Conservation (phyloP, 2,329 filamentous ascomycete species). For the Whalleya microplaca region DNA sequence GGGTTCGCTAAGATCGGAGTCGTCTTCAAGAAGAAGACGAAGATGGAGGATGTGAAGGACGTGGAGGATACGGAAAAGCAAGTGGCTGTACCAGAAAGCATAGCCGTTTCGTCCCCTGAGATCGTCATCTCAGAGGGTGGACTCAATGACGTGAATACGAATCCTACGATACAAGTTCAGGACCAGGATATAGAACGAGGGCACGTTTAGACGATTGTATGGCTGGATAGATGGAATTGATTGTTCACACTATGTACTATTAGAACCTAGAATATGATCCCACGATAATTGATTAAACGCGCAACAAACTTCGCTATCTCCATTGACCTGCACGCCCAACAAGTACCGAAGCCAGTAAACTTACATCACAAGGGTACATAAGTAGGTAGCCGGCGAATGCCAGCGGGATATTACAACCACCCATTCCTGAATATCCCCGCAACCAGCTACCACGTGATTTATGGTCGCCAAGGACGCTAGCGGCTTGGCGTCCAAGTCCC, state of each 20-base stretch:
- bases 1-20: slow-evolving; percentile 24
- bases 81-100: slow-evolving; percentile 1
- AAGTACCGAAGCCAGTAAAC: too few relatives aligned
- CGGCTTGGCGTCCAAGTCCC: too few relatives aligned
- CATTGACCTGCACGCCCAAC: too few relatives aligned
- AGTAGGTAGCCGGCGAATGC: too few relatives aligned
- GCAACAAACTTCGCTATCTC: too few relatives aligned
- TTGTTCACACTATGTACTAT: neutral
- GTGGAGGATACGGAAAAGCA: slow-evolving; percentile 5
- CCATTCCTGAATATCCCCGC: too few relatives aligned
- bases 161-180: slow-evolving; percentile 30
- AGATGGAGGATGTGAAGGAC: slow-evolving; percentile 14
- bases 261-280: neutral
- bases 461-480: too few relatives aligned
- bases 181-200: slow-evolving; percentile 29
- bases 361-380: too few relatives aligned
- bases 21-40: slow-evolving; percentile 23
- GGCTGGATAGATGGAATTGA: neutral
- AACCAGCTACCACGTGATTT: too few relatives aligned
- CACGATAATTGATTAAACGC: too few relatives aligned
- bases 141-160: slow-evolving; percentile 4
- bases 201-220: slow-evolving; percentile 18
- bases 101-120: slow-evolving; percentile 21
- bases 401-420: too few relatives aligned
- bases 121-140: slow-evolving; percentile 29